Base-by-base conservation (phyloP, 176 grass and related monocot species). In the Bolboschoenus planiculmis region DNA sequence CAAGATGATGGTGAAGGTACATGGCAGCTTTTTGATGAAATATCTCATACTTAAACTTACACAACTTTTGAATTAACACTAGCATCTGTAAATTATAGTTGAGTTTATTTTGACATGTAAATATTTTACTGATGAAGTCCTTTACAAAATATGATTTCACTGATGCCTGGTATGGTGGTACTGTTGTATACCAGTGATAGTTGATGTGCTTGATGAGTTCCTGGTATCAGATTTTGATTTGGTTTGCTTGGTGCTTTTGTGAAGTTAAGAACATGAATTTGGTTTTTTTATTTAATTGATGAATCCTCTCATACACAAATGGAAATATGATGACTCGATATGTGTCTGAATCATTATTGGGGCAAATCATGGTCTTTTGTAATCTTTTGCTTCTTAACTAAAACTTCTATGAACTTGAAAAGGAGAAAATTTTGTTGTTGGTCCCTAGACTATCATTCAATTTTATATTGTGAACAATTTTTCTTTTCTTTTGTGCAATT, bases 1-100 rank as follows among this genome's bases (percentile, higher is more conserved):
- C 54, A 35, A 60, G 78, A 60, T 57, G 78, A 80, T 2, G 78
- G 78, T 31, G 34, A 80, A 57, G 78, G 78, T 59, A 80, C 78
- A 11, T 80, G 78, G 78, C 31, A 24, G 7, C 9, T 59, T 59
- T 59, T 60, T 7, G 78, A 80, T 58, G 35, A 21, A 20, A 36
- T 5, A 60, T 80, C 78, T 58, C 51, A 39, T 26, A 60, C 35
- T 24, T 80, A 53, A 60, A 0, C 39, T 10, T 36, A 20, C 1
- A 36, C 10, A 80, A 15, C 7, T 60, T 60, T 46, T 40, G 26
- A 57, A 60, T 80, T 57, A 4, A 80, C 16, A 59, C 1, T 23
- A 42, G 3, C 13, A 40, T 79, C 1, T 80, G 46, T 78, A 56
- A 9, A 56, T 56, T 15, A 7, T 79, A 79, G 48, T 51, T 10